These are phyloP conservation scores for Mycena kentingensis DNA, from an alignment of 768 basidiomycete species.

Conservation along the genomic window DNA sequence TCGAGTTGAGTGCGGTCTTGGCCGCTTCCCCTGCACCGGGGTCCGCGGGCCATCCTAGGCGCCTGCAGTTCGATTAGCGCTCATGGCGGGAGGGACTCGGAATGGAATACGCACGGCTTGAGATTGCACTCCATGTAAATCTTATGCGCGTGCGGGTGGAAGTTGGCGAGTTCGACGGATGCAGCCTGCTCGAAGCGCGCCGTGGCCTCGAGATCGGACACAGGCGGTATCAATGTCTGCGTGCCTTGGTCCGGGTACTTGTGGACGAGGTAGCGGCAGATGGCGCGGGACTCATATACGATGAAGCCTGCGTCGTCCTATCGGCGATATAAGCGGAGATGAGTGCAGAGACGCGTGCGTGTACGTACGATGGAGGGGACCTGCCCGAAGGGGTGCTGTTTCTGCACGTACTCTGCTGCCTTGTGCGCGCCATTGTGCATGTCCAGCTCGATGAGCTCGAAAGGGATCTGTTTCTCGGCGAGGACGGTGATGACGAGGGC, in stretches of 20 bases:
- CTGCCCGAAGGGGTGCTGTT: conserved; percentile 50
- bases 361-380: conserved; percentile 38
- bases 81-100: not conserved
- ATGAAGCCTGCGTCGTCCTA: conserved; percentile 48
- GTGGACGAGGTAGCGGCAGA: conserved; percentile 45
- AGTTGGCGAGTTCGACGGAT: conserved; percentile 7
- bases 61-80: not conserved
- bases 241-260: conserved; percentile 42
- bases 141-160: conserved; percentile 2
- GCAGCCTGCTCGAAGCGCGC: conserved; percentile 33
- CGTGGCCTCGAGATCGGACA: conserved; percentile 6
- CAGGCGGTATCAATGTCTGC: conserved; percentile 36
- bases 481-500: conserved; percentile 25
- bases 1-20: conserved; percentile 26
- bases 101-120: not conserved
- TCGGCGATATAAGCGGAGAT: not conserved
- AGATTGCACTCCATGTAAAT: conserved; percentile 6
- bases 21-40: conserved; percentile 24
- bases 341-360: not conserved
- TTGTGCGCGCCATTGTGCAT: conserved; percentile 41
- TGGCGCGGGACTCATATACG: conserved; percentile 51
- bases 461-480: conserved; percentile 14
- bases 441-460: conserved; percentile 18
- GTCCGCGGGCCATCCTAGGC: conserved; percentile 28
- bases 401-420: conserved; percentile 28